Evolutionary conservation across 805 yeast species (phyloP).

Genomic region (Saccharomyces eubayanus): DNA sequence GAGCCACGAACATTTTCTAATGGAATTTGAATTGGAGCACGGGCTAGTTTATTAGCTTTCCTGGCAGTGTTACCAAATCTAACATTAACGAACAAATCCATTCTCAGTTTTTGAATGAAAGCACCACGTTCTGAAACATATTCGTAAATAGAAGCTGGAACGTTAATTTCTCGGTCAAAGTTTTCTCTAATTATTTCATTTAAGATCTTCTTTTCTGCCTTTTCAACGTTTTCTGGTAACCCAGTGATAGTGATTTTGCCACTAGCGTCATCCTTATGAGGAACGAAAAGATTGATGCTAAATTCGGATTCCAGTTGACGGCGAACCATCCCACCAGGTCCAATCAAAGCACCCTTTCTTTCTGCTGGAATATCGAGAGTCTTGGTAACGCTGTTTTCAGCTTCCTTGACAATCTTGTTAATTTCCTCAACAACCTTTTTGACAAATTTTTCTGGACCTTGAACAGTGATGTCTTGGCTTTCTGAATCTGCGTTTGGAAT

Average conservation of each 20-base stretch:
- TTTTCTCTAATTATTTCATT: conserved; percentile 52
- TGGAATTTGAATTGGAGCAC: conserved; percentile 37
- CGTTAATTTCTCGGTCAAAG: conserved; percentile 41
- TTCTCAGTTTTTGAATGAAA: conserved; percentile 45
- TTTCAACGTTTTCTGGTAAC: conserved; percentile 53
- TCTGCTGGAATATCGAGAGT: conserved; percentile 55
- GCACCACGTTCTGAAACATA: conserved; percentile 63
- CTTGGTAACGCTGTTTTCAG: conserved; percentile 50
- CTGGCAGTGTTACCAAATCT: conserved; percentile 46
- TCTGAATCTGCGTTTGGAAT: conserved; percentile 63
- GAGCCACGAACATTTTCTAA: conserved; percentile 40
- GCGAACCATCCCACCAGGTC: conserved; percentile 71
- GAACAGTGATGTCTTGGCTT: conserved; percentile 47
- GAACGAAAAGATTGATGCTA: conserved; percentile 56
- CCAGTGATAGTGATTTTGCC: conserved; percentile 54
- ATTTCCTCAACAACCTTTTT: conserved; percentile 56
- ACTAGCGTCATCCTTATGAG: conserved; percentile 44
- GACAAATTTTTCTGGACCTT: conserved; percentile 73
- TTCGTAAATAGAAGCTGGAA: conserved; percentile 51
- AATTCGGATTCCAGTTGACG: conserved; percentile 64
- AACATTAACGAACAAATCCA: conserved; percentile 48
- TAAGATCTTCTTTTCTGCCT: conserved; percentile 52
- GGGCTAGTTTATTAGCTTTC: conserved; percentile 44
- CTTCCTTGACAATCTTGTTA: conserved; percentile 51
- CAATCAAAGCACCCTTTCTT: conserved; percentile 69